These are phyloP conservation scores for Zopfia rhizophila DNA, from an alignment of 2,329 filamentous ascomycete species.

Conservation along the genomic window DNA sequence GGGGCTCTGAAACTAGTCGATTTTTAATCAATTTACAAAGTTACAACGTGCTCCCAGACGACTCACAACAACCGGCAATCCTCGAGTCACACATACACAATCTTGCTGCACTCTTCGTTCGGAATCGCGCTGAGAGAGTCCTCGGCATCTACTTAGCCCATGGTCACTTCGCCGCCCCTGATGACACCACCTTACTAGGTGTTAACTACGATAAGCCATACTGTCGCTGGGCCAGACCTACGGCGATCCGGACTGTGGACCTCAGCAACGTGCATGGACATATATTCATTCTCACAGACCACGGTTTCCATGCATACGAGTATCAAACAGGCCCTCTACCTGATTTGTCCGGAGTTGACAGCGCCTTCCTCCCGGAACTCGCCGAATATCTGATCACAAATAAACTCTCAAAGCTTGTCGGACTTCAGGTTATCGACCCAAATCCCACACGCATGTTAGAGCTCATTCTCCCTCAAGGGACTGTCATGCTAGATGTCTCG, in stretches of 20 bases:
- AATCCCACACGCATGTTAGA: background rate
- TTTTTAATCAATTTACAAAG: too few relatives aligned
- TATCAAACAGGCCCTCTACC: constrained; percentile 1
- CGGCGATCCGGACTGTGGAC: constrained; percentile 24
- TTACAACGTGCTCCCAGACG: too few relatives aligned
- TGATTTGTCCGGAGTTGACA: constrained; percentile 2
- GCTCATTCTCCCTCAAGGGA: constrained; percentile 1
- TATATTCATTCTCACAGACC: background rate
- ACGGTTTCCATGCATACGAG: constrained; percentile 2
- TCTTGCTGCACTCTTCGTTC: constrained; percentile 5
- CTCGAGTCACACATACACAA: constrained; percentile 1
- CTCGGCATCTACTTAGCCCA: constrained; percentile 29
- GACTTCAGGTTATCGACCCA: constrained; percentile 4
- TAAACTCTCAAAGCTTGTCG: constrained; percentile 3
- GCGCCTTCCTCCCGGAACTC: constrained; percentile 1
- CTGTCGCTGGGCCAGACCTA: constrained; percentile 28
- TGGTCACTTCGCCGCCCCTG: constrained; percentile 31
- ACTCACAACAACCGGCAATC: constrained; percentile 2
- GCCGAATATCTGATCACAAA: constrained; percentile 3
- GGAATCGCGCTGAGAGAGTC: constrained; percentile 29
- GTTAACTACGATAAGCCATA: constrained; percentile 28
- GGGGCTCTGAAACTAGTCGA: too few relatives aligned
- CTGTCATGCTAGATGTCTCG: constrained; percentile 4
- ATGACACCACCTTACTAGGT: constrained; percentile 32
- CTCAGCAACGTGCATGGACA: constrained; percentile 10